Percentiles rank a stretch among this genome's conserved stretches.
Conservation (phyloP, 176 grass and related monocot genomes). For the Puya raimondii region DNA sequence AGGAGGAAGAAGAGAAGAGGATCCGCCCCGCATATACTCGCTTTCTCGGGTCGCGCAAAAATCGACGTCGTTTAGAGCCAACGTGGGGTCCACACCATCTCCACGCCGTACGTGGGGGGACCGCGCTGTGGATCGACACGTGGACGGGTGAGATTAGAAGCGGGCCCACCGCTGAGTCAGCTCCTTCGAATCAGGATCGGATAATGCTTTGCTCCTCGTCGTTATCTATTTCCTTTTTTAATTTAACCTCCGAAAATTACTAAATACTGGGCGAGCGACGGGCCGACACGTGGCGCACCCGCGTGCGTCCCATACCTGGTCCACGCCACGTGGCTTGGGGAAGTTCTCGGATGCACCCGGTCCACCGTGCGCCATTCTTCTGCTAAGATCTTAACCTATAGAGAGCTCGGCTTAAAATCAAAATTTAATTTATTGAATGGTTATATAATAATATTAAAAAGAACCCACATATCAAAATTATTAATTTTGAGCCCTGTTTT, state of each 20-base stretch:
- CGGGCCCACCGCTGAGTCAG: constrained; percentile 42
- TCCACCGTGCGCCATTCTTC: constrained; percentile 26
- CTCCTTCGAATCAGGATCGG: constrained; percentile 18
- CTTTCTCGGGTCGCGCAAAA: neutral
- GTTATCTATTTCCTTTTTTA: neutral
- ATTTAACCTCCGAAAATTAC: constrained; percentile 5
- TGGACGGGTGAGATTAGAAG: neutral
- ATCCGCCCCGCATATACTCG: neutral
- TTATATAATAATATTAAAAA: too few species aligned
- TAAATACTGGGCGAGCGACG: constrained; percentile 20
- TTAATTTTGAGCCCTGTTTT: neutral
- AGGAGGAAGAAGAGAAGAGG: too few species aligned
- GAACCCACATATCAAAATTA: too few species aligned
- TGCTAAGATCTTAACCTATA: too few species aligned
- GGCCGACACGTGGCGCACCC: constrained; percentile 21
- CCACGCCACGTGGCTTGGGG: neutral
- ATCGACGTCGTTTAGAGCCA: neutral
- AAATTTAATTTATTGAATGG: too few species aligned
- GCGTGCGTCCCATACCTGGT: neutral
- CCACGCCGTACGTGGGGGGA: neutral
- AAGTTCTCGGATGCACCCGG: constrained; percentile 38
- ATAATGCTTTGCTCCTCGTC: constrained; percentile 9
- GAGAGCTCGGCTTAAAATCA: too few species aligned
- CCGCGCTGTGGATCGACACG: neutral
- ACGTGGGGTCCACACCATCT: neutral